Base-by-base conservation (phyloP, 345 rosid species). In the Rhodamnia argentea region DNA sequence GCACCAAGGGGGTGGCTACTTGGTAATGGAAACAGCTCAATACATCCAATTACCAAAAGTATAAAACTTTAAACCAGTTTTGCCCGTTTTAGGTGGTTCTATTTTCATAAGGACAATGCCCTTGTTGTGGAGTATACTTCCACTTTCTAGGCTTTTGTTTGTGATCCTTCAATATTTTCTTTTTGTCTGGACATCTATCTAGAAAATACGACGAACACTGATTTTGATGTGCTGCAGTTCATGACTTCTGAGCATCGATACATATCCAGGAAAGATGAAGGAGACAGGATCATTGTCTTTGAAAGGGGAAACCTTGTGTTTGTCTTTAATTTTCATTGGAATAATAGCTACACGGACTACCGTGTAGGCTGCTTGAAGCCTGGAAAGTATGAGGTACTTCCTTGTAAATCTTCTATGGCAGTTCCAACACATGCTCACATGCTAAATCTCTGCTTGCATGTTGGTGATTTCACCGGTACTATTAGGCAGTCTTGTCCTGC, bases 261-360 rank as follows among this genome's bases (percentile, higher is more conserved):
- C 88, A 91, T 97, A 85, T 97, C 99, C 18, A 93, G 98, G 52
- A 96, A 93, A 89, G 95, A 94, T 85, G 96, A 95, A 91, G 96
- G 95, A 13, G 99, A 97, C 87, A 91, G 92, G 89, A 76, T 93
- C 47, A 90, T 97, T 83, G 97, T 94, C 52, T 94, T 97, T 74
- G 99, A 97, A 90, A 94, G 95, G 87, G 99, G 95, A 56, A 90
- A 95, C 87, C 94, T 97, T 74, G 95, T 97, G 88, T 96, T 97
- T 54, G 98, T 96, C 87, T 95, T 95, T 91, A 97, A 97, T 88
- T 97, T 97, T 88, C 98, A 97, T 87, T 96, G 98, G 99, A 90
- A 85, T 86, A 94, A 92, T 85, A 97, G 98, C 90, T 97, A 96
- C 88, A 92, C 91, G 20, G 95, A 95, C 87, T 97, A 95, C 90